Evolutionary conservation across 169 alveolate species (phyloP), one percentile per base, ranked within the genome.

Genomic region (Haemoproteus tartakovskyi): DNA sequence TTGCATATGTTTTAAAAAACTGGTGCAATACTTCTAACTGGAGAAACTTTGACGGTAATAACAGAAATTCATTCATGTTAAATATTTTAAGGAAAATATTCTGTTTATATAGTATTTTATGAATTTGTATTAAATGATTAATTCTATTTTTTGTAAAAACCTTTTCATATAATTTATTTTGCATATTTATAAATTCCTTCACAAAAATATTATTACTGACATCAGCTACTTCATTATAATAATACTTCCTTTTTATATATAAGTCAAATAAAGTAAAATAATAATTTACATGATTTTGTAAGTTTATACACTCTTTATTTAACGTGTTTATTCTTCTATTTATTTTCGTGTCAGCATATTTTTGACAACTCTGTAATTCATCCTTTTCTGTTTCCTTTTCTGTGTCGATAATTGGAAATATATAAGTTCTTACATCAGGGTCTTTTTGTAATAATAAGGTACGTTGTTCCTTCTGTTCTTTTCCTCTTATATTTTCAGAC

Each of bases 51-150:
- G 81, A 64, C 9, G 81, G 67, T 12, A 64, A 18, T 19, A 51
- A 12, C 11, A 64, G 40, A 64, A 64, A 52, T 6, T 64, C 81
- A 14, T 38, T 16, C 29, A 64, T 51, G 27, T 64, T 64, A 50
- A 64, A 64, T 38, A 64, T 38, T 51, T 64, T 51, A 14, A 64
- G 40, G 41, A 36, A 64, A 30, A 64, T 12, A 38, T 64, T 48
- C 4, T 64, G 26, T 50, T 64, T 36, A 51, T 64, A 64, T 27
- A 64, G 12, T 2, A 16, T 26, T 64, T 51, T 64, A 43, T 51
- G 50, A 22, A 64, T 64, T 51, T 24, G 2, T 51, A 64, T 51
- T 38, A 64, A 29, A 2, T 26, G 8, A 5, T 51, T 29, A 30
- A 50, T 38, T 24, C 38, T 52, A 14, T 37, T 21, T n/a, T 22